Evolutionary conservation across 2,329 filamentous ascomycete species (phyloP), one percentile per base, ranked within the genome.

Genomic region (Diaporthe citri): DNA sequence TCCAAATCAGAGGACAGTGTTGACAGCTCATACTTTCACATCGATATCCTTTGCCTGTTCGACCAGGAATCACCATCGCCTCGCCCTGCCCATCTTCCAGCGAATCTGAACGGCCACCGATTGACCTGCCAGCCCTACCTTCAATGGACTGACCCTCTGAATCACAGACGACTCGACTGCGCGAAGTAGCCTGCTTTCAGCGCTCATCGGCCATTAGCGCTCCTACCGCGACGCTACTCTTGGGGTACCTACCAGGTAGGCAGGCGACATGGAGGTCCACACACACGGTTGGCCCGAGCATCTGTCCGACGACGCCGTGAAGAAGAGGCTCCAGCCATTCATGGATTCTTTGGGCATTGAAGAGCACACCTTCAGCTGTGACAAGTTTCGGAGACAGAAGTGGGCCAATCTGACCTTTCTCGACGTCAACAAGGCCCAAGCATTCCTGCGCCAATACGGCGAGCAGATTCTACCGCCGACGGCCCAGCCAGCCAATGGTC

Each of bases 361-460:
- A 1, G 69, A 73, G 5, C 51, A 71, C 1, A 81, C 86, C 9
- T 90, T 85, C 81, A 71, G 72, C 0, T 88, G 85, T 76, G 81
- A 87, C 0, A 90, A 89, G 75, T 79, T 82, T 0, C 80, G 78
- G 3, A 79, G 79, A 4, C 85, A 80, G 28, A 57, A 52, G 0
- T 78, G 80, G 25, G 88, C 83, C 4, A 84, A 81, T 70, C 76
- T 90, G 60, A 85, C 83, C 0, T 90, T 90, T 70, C 82, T 87
- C 2, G 39, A 82, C 1, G 59, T 62, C 0, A 22, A 71, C 0
- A 85, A 91, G 6, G 88, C 84, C 12, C 52, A 78, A 0, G 80
- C 60, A 0, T 91, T 91, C 69, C 80, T 91, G 1, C 25, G 74
- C 0, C 78, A 72, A 0, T 82, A 88, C 59, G 78, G 80, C n/a